Base-by-base conservation (phyloP, 345 rosid genomes). In the Lepidium africanum region DNA sequence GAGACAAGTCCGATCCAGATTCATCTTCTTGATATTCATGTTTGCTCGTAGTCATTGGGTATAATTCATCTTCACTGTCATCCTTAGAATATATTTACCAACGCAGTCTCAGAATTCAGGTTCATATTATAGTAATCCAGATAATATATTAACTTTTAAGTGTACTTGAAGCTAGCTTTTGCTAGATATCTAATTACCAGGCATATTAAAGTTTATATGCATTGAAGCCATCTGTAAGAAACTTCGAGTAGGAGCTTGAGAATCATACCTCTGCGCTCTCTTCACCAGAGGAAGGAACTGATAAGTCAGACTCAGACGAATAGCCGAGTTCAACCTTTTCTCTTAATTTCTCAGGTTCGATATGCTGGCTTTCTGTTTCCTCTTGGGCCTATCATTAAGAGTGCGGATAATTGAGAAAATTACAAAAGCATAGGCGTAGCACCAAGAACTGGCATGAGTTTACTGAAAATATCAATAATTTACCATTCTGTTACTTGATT, bases 401-500 rank as follows among this genome's bases (percentile, higher is more conserved):
- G 77, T 64, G 33, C 12, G 70, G 38, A 59, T 30, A 76, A 77
- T 10, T 43, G 48, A 63, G 63, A 21, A 35, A 32, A 12, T 9
- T 45, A 48, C 57, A 70, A 36, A 39, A 40, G 75, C 58, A 65
- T 10, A 50, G 9, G 73, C 65, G 36, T 57, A 38, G 66, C 63
- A 77, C 19, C 58, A 50, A 63, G 50, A 35, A 55, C 78, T 75
- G 35, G 35, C 10, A 7, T 43, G 17, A 52, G 25, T 35, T 45
- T 43, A 67, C 50, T 13, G 14, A 51, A 42, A 25, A 10, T 51
- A 50, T 23, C 15, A 43, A 61, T 39, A n/a, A 37, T 5, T 38
- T 54, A 81, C 83, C 72, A 43, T 52, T 53, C 62, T 71, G 69
- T 67, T 73, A 70, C 69, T 77, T 69, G 78, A 77, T 72, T 82